Conservation (phyloP, 768 basidiomycete genomes). For the Wakefieldia striispora region DNA sequence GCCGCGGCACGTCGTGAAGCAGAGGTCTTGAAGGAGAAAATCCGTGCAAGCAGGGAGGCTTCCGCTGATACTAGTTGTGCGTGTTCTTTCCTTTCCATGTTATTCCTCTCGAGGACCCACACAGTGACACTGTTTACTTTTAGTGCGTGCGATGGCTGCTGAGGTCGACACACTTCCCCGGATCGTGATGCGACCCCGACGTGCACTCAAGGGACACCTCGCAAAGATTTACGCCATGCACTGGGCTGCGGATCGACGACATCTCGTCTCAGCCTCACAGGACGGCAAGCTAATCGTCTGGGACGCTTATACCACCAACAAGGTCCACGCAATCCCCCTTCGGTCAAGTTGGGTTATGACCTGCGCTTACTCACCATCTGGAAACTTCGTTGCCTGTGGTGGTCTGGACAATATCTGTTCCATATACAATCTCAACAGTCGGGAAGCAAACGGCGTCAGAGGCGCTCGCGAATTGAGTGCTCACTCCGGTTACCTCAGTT, state of each 20-base stretch:
- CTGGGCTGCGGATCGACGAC: conserved; percentile 96
- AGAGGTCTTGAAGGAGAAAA: conserved; percentile 98
- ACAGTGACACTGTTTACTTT: conserved; percentile 14
- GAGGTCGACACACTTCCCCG: conserved; percentile 95
- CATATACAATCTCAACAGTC: conserved; percentile 91
- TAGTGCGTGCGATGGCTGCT: conserved; percentile 97
- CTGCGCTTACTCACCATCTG: conserved; percentile 96
- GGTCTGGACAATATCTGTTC: conserved; percentile 99
- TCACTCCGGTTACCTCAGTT: conserved; percentile 96
- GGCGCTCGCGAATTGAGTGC: conserved; percentile 95
- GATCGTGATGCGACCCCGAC: conserved; percentile 94
- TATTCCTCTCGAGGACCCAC: conserved; percentile 1
- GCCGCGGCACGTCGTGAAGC: conserved; percentile 96
- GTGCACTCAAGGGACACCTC: conserved; percentile 93
- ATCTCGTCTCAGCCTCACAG: conserved; percentile 99
- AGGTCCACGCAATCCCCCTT: conserved; percentile 98
- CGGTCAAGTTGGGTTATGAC: conserved; percentile 99
- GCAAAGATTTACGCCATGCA: conserved; percentile 99
- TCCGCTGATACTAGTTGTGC: conserved; percentile 96
- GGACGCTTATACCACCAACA: conserved; percentile 99
- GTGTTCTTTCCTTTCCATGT: conserved; percentile 34
- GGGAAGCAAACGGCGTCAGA: conserved; percentile 69
- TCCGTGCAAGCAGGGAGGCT: conserved; percentile 92
- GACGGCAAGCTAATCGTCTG: conserved; percentile 99
- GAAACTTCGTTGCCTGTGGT: conserved; percentile 97